phyloP scores from a whole-genome alignment of 169 alveolate genomes.

The Sarcocystis neurona region DNA sequence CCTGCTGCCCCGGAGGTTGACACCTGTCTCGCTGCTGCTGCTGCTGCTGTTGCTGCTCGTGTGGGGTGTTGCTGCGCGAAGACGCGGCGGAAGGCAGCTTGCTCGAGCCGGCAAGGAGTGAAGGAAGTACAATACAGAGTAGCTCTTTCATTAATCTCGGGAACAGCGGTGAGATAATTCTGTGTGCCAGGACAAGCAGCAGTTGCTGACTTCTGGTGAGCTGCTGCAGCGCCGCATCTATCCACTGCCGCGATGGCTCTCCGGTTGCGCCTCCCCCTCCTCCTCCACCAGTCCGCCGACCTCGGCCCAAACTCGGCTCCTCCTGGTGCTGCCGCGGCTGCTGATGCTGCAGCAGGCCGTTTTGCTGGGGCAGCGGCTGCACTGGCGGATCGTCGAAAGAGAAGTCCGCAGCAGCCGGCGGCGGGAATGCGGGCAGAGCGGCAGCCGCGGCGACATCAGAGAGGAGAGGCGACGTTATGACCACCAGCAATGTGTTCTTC shows the following conservation, averaged over 20 bases:
- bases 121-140: not conserved
- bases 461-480: conserved; percentile 56
- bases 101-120: not conserved
- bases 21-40: conserved; percentile 54
- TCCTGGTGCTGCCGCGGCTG: not conserved
- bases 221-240: conserved; percentile 20
- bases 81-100: not conserved
- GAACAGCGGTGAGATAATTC: conserved; percentile 3
- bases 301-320: not conserved
- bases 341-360: not conserved
- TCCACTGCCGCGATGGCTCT: not conserved
- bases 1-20: too few relatives aligned
- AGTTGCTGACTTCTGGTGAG: conserved; percentile 19
- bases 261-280: not conserved
- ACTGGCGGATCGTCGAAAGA: not conserved
- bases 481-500: conserved; percentile 63
- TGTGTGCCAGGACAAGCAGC: conserved; percentile 3
- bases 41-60: conserved; percentile 48
- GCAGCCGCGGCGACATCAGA: conserved; percentile 49
- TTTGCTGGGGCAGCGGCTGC: not conserved
- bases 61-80: not conserved
- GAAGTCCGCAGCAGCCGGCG: conserved; percentile 39
- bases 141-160: conserved; percentile 9
- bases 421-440: not conserved
- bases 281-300: not conserved